A percentile compares a stretch with the other conserved stretches of the same genome.
phyloP scores from a whole-genome alignment of 1,284 basidiomycete species.

The Ustilago hordei region DNA sequence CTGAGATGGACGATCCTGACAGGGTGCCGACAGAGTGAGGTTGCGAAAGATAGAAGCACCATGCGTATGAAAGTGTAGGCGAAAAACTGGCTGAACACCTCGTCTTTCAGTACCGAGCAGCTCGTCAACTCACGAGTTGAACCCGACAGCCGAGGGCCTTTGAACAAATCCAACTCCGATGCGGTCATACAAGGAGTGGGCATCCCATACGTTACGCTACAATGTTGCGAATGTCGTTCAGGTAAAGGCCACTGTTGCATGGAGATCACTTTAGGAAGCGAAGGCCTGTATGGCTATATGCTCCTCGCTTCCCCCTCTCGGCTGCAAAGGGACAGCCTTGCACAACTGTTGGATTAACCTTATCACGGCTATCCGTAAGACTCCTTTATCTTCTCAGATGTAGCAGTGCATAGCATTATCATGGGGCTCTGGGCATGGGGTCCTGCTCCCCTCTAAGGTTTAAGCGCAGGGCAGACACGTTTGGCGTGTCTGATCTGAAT shows the following conservation, averaged over 20 bases:
- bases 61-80: background rate
- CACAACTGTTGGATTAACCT: too few relatives aligned
- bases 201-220: background rate
- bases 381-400: too few relatives aligned
- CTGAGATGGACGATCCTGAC: background rate
- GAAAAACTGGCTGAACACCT: conserved; percentile 8
- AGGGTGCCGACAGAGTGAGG: background rate
- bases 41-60: background rate
- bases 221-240: background rate
- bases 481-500: too few relatives aligned
- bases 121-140: background rate
- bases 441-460: too few relatives aligned
- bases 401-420: too few relatives aligned
- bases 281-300: background rate
- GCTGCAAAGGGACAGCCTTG: too few relatives aligned
- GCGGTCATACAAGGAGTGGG: background rate
- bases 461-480: too few relatives aligned
- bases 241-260: background rate
- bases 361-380: too few relatives aligned
- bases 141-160: background rate
- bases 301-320: too few relatives aligned
- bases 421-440: too few relatives aligned
- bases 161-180: background rate
- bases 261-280: background rate
- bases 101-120: background rate